Conservation (phyloP, 805 yeast genomes). For the Cyberlindnera euphorbiiphila region DNA sequence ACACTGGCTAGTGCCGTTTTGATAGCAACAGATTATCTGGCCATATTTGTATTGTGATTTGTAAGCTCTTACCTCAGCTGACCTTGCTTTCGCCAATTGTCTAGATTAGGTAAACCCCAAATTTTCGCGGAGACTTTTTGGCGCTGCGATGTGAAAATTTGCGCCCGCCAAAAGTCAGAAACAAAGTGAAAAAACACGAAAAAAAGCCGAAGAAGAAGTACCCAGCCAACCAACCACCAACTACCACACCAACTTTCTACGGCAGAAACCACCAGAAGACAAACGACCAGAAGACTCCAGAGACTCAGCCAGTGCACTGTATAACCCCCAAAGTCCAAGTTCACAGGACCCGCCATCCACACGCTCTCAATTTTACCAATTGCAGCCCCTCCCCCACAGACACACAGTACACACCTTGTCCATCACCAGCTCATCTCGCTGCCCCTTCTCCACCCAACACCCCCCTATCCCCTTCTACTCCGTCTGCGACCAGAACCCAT, state of each 20-base stretch:
- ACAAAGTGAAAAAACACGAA: no score
- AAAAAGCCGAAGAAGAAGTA: no score
- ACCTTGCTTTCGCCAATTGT: no score
- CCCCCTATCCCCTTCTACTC: no score
- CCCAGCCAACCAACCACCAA: no score
- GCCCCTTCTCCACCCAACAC: neutral
- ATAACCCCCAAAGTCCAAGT: no score
- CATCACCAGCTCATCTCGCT: neutral
- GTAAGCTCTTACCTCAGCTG: conserved; percentile 5
- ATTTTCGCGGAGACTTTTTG: no score
- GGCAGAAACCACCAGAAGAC: neutral
- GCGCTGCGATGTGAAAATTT: conserved; percentile 6
- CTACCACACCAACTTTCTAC: no score
- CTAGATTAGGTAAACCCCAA: no score
- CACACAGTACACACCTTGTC: neutral
- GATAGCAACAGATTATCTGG: neutral
- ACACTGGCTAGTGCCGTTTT: conserved; percentile 21
- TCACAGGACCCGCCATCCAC: neutral
- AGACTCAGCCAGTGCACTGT: no score
- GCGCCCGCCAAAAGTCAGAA: no score
- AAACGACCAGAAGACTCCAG: neutral
- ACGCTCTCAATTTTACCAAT: neutral
- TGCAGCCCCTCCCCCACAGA: conserved; percentile 3
- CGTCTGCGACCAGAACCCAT: no score
- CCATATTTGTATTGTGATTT: conserved; percentile 2